Evolutionary conservation across 2,329 filamentous ascomycete species (phyloP).

Genomic region (Ophiostoma piceae): DNA sequence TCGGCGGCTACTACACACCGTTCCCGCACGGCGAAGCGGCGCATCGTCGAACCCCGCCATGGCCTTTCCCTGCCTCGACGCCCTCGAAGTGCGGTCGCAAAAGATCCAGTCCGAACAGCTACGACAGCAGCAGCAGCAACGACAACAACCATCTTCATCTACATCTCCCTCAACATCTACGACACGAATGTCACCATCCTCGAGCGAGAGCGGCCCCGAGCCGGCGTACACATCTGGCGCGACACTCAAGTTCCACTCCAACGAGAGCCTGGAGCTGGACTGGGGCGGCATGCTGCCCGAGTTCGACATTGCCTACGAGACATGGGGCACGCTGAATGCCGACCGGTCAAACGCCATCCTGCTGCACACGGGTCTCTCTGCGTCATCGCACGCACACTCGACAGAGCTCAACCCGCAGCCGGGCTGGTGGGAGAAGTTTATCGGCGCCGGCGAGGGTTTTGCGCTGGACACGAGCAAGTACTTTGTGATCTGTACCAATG

Average conservation of each 20-base stretch:
- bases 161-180: neutral
- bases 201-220: slow-evolving; percentile 69
- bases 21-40: slow-evolving; percentile 32
- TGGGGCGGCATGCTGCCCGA: slow-evolving; percentile 90
- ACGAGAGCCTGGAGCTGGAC: slow-evolving; percentile 73
- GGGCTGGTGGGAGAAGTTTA: slow-evolving; percentile 99
- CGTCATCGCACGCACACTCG: slow-evolving; percentile 94
- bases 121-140: neutral
- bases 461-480: slow-evolving; percentile 88
- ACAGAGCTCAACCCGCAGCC: slow-evolving; percentile 80
- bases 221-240: slow-evolving; percentile 88
- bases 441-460: slow-evolving; percentile 64
- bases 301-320: slow-evolving; percentile 88
- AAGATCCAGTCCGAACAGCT: slow-evolving; percentile 14
- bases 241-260: slow-evolving; percentile 71
- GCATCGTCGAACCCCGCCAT: slow-evolving; percentile 79
- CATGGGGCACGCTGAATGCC: slow-evolving; percentile 77
- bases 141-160: neutral
- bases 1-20: slow-evolving; percentile 27
- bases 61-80: slow-evolving; percentile 85
- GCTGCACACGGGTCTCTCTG: slow-evolving; percentile 87
- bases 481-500: slow-evolving; percentile 93
- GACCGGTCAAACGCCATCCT: slow-evolving; percentile 85
- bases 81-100: slow-evolving; percentile 65
- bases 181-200: neutral